Conservation (phyloP, 257 asterid species). For the Primulina eburnea region DNA sequence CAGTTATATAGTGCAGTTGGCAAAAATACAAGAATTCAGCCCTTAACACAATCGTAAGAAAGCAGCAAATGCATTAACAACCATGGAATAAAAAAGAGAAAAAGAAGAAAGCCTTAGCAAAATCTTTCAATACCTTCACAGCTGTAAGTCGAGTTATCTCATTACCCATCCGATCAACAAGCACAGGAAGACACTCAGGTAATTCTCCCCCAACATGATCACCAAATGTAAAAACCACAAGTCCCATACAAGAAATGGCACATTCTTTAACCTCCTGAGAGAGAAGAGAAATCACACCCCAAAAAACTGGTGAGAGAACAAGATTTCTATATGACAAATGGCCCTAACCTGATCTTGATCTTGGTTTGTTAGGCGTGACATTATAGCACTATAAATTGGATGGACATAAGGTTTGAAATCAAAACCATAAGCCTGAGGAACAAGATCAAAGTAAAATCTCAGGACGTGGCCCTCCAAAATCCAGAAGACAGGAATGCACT, state of each 20-base stretch:
- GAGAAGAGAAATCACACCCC: conserved; percentile 21
- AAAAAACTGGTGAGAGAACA: conserved; percentile 21
- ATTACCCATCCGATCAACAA: conserved; percentile 98
- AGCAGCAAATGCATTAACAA: conserved; percentile 13
- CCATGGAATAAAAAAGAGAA: conserved; percentile 14
- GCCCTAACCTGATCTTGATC: conserved; percentile 95
- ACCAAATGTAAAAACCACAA: conserved; percentile 90
- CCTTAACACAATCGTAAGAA: background rate
- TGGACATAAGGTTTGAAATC: conserved; percentile 89
- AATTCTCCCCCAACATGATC: conserved; percentile 78
- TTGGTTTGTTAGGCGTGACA: conserved; percentile 97
- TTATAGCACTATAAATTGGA: conserved; percentile 84
- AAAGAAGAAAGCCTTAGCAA: conserved; percentile 15
- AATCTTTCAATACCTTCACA: conserved; percentile 65
- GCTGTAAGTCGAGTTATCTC: conserved; percentile 98
- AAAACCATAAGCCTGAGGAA: conserved; percentile 58
- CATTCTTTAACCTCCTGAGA: conserved; percentile 98
- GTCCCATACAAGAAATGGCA: conserved; percentile 99
- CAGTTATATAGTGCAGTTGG: conserved; percentile 12
- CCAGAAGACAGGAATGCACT: conserved; percentile 13
- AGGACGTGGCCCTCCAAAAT: conserved; percentile 10
- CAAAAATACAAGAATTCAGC: conserved; percentile 14
- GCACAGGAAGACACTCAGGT: conserved; percentile 93
- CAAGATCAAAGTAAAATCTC: conserved; percentile 25
- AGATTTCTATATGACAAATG: conserved; percentile 16